A percentile compares a stretch with the other conserved stretches of the same genome.
phyloP scores from a whole-genome alignment of 192 early-diverging fungal species.

The Blastocladiella britannica region DNA sequence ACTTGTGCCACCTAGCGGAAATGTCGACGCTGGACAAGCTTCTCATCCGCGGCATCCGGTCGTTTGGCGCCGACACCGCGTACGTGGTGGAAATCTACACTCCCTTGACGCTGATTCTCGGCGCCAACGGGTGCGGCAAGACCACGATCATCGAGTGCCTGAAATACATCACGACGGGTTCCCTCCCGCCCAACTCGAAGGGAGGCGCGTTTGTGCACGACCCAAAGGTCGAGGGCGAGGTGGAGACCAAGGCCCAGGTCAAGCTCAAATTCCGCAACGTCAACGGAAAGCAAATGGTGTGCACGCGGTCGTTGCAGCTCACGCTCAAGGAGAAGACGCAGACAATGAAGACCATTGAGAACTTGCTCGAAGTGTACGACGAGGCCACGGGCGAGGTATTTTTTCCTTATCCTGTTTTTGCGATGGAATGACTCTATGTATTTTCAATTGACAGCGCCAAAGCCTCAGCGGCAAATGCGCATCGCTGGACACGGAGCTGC shows the following conservation, averaged over 20 bases:
- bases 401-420: too few species aligned
- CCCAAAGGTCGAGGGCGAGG: conserved; percentile 59
- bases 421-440: conserved; percentile 3
- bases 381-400: conserved; percentile 28
- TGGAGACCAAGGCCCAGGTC: conserved; percentile 78
- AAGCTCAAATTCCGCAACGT: conserved; percentile 66
- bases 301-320: conserved; percentile 52
- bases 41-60: conserved; percentile 70
- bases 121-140: conserved; percentile 89
- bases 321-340: conserved; percentile 39
- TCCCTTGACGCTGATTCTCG: conserved; percentile 85
- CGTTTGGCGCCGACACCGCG: conserved; percentile 56
- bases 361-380: conserved; percentile 31
- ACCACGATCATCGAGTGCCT: conserved; percentile 96
- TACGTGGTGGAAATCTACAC: conserved; percentile 65
- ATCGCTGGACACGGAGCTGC: conserved; percentile 68
- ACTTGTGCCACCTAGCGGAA: too few species aligned
- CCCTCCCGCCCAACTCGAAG: conserved; percentile 65
- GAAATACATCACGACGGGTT: conserved; percentile 86
- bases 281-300: conserved; percentile 45
- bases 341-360: conserved; percentile 63
- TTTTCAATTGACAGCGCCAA: conserved; percentile 14
- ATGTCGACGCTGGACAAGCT: conserved; percentile 52
- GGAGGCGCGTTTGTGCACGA: conserved; percentile 87
- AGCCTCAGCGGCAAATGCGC: conserved; percentile 63